Evolutionary conservation across 148 eudicot species (phyloP), one percentile per base, ranked within the genome.

Genomic region (Camellia sinensis): DNA sequence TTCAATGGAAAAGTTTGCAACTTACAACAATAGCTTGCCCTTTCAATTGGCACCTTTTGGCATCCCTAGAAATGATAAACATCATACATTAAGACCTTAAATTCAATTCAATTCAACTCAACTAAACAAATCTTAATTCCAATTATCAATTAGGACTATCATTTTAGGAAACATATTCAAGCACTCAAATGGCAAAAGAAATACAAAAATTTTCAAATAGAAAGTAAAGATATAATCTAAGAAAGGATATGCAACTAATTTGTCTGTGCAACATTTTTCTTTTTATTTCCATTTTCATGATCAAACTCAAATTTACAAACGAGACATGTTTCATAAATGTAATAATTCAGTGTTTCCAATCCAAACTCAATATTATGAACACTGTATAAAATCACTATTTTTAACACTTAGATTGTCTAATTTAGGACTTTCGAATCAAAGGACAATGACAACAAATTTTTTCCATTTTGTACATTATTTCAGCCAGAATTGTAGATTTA

Each of bases 41-140:
- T 29, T 40, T 3, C 77, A 56, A 18, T 56, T 40, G 48, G 15
- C 65, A 15, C 64, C 9, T 3, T 56, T 74, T 37, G 0, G 6
- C 6, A 10, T 18, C 64, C 64, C 65, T 74, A 48, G 57, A 74
- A 73, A 14, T 10, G n/a, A 74, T 52, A 72, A 72, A 72, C n/a
- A 40, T 71, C 15, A 22, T 53, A 7, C 72, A 7, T 10, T 44
- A 68, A 18, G 10, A 44, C 6, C 40, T 44, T n/a, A n/a, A n/a
- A n/a, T n/a, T n/a, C n/a, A n/a, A n/a, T 6, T 18, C 15, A 44
- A 9, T 7, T 9, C 21, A 67, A 40, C 71, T 40, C 15, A 22
- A 12, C 56, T 15, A 17, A 45, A 50, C 29, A 7, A 17, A 11
- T 10, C 52, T 69, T 70, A 19, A 70, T 70, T 14, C 48, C 73